Evolutionary conservation across 2,329 filamentous ascomycete genomes (phyloP), one percentile per base, ranked within the genome.

Genomic region (Periconia digitata): DNA sequence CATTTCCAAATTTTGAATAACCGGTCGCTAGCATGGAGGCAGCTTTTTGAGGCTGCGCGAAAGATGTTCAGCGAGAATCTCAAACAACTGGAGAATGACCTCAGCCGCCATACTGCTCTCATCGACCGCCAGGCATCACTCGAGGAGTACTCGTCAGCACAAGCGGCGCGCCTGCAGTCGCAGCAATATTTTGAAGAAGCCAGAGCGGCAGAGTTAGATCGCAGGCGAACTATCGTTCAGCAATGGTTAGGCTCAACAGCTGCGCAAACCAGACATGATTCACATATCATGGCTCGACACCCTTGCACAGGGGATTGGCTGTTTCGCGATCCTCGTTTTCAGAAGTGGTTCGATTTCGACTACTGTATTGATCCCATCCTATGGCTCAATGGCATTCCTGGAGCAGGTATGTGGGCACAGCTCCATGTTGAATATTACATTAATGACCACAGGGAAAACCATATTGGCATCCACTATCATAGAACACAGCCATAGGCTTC

Each of bases 391-490:
- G 72, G 72, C 1, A 72, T 68, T 6, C 71, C 71, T 8, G 72
- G 72, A 8, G 68, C 71, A 39, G 71, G 72, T 71, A 56, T 46
- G 56, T 41, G 15, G 13, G 15, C 24, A 13, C 23, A 6, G 24
- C 12, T 23, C 6, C 3, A 43, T n/a, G 3, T 12, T 3, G 18
- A 34, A 20, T 34, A 15, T 23, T n/a, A 13, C 43, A n/a, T n/a
- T 38, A 13, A 44, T 18, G 38, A 8, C 15, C 27, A 27, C 18
- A 74, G 72, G 73, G 2, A 76, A 77, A 61, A 71, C 73, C 0
- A 55, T 74, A 5, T 59, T 77, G n/a, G 63, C 74, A 0, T 76
- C 74, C 1, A 46, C 59, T 3, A 58, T 75, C 13, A 56, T 76
- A 5, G 66, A 74, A 22, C 46, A 66, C 4, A 63, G 62, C 40